A percentile compares a stretch with the other conserved stretches of the same genome.
phyloP scores from a whole-genome alignment of 805 yeast species.

The Ogataea chonburiensis region DNA sequence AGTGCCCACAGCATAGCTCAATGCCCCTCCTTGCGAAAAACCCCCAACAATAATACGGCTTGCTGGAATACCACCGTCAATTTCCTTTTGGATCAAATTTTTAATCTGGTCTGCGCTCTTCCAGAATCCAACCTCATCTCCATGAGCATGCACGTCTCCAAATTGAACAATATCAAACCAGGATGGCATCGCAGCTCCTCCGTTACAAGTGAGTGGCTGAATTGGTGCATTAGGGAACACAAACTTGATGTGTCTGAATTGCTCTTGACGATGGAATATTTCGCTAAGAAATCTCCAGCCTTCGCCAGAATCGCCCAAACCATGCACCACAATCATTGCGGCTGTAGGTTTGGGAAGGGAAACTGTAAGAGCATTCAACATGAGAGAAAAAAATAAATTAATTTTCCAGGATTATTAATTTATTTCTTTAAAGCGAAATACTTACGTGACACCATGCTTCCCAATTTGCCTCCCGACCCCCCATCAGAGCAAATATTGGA shows the following conservation, averaged over 20 bases:
- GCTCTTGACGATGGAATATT: constrained; percentile 44
- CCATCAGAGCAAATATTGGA: constrained; percentile 15
- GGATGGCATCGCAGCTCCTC: constrained; percentile 67
- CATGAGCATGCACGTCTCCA: constrained; percentile 44
- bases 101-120: constrained; percentile 47
- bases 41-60: constrained; percentile 88
- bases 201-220: constrained; percentile 64
- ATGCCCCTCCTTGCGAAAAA: constrained; percentile 90
- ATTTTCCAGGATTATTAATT: constrained; percentile 3
- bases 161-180: constrained; percentile 81
- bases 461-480: constrained; percentile 8
- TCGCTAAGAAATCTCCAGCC: constrained; percentile 89
- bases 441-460: constrained; percentile 6
- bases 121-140: constrained; percentile 56
- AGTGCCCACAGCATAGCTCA: constrained; percentile 62
- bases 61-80: constrained; percentile 52
- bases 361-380: constrained; percentile 35
- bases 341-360: constrained; percentile 50
- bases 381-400: constrained; percentile 1
- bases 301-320: constrained; percentile 85
- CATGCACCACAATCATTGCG: constrained; percentile 78
- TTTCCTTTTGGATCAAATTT: constrained; percentile 49
- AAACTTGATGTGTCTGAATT: constrained; percentile 59
- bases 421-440: not conserved
- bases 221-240: constrained; percentile 91